Conservation (phyloP, 108 stramenopile genomes). For the Licmophora abbreviata region DNA sequence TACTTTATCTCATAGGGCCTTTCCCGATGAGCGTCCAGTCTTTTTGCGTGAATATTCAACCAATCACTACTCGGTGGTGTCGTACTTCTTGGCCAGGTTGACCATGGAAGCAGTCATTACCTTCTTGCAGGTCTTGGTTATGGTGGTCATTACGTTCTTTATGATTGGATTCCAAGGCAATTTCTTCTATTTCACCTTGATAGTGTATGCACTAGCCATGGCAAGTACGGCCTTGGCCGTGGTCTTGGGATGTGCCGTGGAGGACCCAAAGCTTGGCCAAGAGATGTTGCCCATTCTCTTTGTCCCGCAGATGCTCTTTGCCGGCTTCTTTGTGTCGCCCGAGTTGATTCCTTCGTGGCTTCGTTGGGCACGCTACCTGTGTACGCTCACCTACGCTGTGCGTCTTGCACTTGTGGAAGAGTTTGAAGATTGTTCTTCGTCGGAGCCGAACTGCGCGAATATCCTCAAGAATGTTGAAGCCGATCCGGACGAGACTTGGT, state of each 20-base stretch:
- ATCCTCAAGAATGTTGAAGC: conserved; percentile 29
- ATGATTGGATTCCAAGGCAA: conserved; percentile 32
- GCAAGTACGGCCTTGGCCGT: conserved; percentile 42
- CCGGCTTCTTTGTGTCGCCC: conserved; percentile 55
- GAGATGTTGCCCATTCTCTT: conserved; percentile 58
- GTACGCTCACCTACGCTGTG: conserved; percentile 49
- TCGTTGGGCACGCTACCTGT: conserved; percentile 72
- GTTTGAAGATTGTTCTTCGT: conserved; percentile 41
- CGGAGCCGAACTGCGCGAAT: conserved; percentile 32
- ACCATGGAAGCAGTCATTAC: conserved; percentile 39
- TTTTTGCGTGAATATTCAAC: conserved; percentile 79
- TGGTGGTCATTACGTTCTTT: conserved; percentile 23
- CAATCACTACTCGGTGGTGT: conserved; percentile 58
- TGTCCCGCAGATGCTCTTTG: conserved; percentile 74
- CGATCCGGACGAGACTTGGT: conserved; percentile 28
- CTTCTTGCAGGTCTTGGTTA: conserved; percentile 20
- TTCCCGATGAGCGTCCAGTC: conserved; percentile 48
- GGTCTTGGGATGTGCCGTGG: conserved; percentile 38
- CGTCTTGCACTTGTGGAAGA: conserved; percentile 39
- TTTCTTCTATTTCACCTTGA: conserved; percentile 18
- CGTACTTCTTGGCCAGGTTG: conserved; percentile 58
- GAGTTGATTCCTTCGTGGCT: conserved; percentile 43
- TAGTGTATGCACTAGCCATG: conserved; percentile 29
- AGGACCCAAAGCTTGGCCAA: conserved; percentile 40
- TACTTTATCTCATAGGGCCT: no score